phyloP scores from a whole-genome alignment of 345 rosid genomes.

The Boechera stricta region DNA sequence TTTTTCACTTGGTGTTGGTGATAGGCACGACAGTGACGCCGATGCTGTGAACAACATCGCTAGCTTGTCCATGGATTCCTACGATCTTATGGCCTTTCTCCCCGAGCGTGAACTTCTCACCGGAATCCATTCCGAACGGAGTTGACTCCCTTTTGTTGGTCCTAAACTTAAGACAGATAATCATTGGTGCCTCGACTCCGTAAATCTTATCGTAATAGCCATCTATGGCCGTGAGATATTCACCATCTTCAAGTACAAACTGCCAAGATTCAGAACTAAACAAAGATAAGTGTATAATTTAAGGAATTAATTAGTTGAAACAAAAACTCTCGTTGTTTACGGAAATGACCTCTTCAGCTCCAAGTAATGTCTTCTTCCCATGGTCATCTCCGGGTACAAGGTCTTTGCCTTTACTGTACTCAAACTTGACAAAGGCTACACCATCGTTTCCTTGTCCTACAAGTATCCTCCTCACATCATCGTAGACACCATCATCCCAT shows the following conservation, averaged over 20 bases:
- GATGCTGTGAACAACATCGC: conserved; percentile 33
- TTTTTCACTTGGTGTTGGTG: conserved; percentile 19
- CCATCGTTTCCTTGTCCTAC: conserved; percentile 33
- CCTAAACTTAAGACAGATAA: conserved; percentile 31
- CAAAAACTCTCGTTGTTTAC: neutral
- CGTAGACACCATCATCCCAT: conserved; percentile 46
- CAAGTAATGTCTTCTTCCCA: conserved; percentile 36
- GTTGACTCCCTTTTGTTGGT: conserved; percentile 41
- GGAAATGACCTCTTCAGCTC: conserved; percentile 24
- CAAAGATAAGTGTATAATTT: neutral
- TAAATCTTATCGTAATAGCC: conserved; percentile 34
- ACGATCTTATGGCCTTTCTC: conserved; percentile 35
- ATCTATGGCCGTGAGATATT: conserved; percentile 33
- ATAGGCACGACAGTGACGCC: conserved; percentile 37
- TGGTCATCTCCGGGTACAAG: conserved; percentile 37
- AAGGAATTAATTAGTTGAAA: neutral
- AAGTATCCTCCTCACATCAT: conserved; percentile 29
- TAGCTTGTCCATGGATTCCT: conserved; percentile 42
- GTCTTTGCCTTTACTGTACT: conserved; percentile 20
- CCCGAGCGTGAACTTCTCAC: conserved; percentile 24
- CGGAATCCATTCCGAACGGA: conserved; percentile 27
- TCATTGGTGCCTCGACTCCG: conserved; percentile 13
- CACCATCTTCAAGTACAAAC: conserved; percentile 43
- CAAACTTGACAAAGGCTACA: conserved; percentile 37
- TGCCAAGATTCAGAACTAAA: neutral